Evolutionary conservation across 768 basidiomycete genomes (phyloP), one percentile per base, ranked within the genome.

Genomic region (Tulasnella calospora): DNA sequence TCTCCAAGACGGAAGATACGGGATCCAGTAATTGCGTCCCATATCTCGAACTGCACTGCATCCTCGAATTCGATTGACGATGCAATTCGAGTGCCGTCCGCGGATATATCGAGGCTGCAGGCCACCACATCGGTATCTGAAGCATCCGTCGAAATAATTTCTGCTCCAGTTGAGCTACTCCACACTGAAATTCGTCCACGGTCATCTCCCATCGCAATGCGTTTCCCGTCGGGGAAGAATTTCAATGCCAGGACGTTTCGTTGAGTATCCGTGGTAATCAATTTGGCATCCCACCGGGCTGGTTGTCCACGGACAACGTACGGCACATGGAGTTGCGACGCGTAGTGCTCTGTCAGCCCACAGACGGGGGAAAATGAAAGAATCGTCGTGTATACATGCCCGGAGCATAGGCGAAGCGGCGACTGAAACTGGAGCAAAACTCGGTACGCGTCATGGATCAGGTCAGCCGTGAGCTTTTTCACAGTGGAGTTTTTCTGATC

Each of bases 21-120:
- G 1, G 74, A 40, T 30, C 74, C 74, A 8, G 46, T 76, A 15
- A n/a, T n/a, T 13, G 74, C 36, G 36, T 76, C 74, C 74, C 40
- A 76, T 12, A 76, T 15, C 3, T 55, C 5, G 4, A 76, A n/a
- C 0, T 30, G n/a, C 17, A n/a, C 10, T 7, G n/a, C n/a, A n/a
- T n/a, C n/a, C 17, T 30, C 74, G n/a, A n/a, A 46, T n/a, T n/a
- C n/a, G n/a, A 7, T n/a, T 8, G 51, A 51, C n/a, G 36, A 17
- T 5, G 38, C 74, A 2, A 76, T 30, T 12, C 19, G 74, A 33
- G 36, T 23, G 1, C 74, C 74, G 10, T 51, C 51, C 1, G n/a
- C n/a, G 0, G 44, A 75, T 1, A 47, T n/a, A 10, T 44, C 55
- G 8, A 47, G 23, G 1, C 23, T 21, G 30, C 3, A 12, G 21